Conservation (phyloP, 208 protist species). For the Leishmania guyanensis region DNA sequence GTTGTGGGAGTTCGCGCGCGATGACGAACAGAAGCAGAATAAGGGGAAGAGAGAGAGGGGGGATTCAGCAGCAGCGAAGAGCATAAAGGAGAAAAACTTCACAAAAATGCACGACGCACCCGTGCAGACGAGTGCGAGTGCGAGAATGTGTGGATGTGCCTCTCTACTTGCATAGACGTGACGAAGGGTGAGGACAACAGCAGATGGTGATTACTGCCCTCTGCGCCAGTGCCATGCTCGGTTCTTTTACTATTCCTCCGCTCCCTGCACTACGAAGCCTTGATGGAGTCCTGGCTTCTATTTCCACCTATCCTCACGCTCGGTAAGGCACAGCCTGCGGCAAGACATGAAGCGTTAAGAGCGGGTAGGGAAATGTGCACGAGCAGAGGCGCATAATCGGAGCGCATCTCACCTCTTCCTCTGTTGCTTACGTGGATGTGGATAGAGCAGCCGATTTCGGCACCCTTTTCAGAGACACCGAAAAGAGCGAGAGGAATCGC, state of each 20-base stretch:
- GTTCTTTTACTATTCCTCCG: not conserved
- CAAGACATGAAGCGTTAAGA: not conserved
- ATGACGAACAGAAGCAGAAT: not conserved
- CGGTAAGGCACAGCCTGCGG: not conserved
- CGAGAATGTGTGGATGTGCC: not conserved
- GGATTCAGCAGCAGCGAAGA: not conserved
- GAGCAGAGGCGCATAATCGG: not conserved
- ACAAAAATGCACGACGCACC: not conserved
- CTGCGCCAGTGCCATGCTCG: not conserved
- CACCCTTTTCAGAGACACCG: not conserved
- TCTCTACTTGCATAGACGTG: not conserved
- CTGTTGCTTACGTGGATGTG: not conserved
- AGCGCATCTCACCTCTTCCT: not conserved
- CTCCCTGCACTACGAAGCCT: not conserved
- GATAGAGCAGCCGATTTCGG: not conserved
- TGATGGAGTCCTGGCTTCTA: not conserved
- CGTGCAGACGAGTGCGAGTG: not conserved
- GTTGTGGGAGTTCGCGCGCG: not conserved
- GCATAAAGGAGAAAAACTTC: not conserved
- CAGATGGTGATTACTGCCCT: not conserved
- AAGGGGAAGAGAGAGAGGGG: not conserved
- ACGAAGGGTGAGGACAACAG: not conserved
- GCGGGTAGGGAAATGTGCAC: not conserved
- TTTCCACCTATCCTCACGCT: not conserved
- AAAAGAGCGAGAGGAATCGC: not conserved